Conservation (phyloP, 2,329 filamentous ascomycete genomes). For the Sporothrix phasma region DNA sequence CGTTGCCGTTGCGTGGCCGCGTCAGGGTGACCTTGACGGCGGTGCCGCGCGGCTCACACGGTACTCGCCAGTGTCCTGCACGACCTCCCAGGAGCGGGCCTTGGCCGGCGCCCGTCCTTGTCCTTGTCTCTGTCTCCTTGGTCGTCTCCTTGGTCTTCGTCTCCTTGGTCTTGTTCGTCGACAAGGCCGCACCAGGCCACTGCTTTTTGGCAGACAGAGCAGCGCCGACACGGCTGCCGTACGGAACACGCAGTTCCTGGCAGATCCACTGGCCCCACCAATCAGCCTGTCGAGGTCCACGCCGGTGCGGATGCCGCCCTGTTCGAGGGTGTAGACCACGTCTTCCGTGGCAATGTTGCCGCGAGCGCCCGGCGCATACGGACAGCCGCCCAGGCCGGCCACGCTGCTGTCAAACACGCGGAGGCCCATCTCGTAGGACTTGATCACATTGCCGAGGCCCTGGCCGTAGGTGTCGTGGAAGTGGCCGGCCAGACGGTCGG, state of each 20-base stretch:
- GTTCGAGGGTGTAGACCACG: constrained; percentile 67
- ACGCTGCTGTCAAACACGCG: constrained; percentile 72
- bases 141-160: no score
- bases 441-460: constrained; percentile 68
- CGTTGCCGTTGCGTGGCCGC: constrained; percentile 1
- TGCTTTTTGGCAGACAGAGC: neutral
- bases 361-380: constrained; percentile 75
- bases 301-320: constrained; percentile 63
- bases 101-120: neutral
- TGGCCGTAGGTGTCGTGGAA: constrained; percentile 86
- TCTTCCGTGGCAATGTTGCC: constrained; percentile 83
- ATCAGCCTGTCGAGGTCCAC: constrained; percentile 57
- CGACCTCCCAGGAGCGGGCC: neutral
- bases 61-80: neutral
- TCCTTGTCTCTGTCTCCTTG: neutral
- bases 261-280: constrained; percentile 67
- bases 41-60: neutral
- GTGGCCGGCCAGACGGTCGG: constrained; percentile 68
- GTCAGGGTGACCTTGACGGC: neutral
- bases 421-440: constrained; percentile 67
- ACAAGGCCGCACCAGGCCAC: neutral
- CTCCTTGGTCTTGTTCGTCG: no score
- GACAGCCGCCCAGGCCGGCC: constrained; percentile 72
- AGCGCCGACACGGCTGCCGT: constrained; percentile 54
- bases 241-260: constrained; percentile 48